A percentile compares a stretch with the other conserved stretches of the same genome.
Evolutionary conservation across 2,329 filamentous ascomycete genomes (phyloP).

Genomic region (Rugonectria rugulosa): DNA sequence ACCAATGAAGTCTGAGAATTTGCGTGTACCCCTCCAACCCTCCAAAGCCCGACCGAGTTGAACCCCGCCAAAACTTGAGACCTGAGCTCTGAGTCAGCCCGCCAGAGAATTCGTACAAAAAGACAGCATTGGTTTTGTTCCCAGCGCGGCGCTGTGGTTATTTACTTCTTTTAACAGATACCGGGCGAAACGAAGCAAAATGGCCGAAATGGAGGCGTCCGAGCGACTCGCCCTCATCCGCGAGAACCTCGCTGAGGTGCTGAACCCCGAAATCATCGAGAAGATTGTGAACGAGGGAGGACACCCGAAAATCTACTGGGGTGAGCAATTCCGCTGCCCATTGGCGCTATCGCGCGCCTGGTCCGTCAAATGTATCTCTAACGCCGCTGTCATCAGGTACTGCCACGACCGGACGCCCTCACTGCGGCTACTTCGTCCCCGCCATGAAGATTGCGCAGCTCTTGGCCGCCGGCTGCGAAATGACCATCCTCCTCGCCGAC

Average conservation of each 20-base stretch:
- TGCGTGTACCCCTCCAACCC: slow-evolving; percentile 14
- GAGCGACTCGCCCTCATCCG: slow-evolving; percentile 79
- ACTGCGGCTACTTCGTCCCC: slow-evolving; percentile 89
- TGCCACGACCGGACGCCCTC: slow-evolving; percentile 85
- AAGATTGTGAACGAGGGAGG: slow-evolving; percentile 74
- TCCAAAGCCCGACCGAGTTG: slow-evolving; percentile 6
- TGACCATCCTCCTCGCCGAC: slow-evolving; percentile 79
- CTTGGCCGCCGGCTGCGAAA: slow-evolving; percentile 82
- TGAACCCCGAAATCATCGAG: slow-evolving; percentile 86
- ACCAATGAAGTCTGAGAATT: neutral
- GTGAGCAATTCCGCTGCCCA: slow-evolving; percentile 45
- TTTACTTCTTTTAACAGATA: neutral
- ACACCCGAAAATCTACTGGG: slow-evolving; percentile 85
- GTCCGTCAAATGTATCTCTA: neutral
- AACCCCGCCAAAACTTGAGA: slow-evolving; percentile 20
- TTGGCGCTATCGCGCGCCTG: neutral
- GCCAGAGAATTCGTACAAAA: neutral
- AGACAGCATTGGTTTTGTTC: slow-evolving; percentile 7
- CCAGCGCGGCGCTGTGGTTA: neutral
- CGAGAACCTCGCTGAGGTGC: slow-evolving; percentile 80
- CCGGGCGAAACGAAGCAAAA: neutral
- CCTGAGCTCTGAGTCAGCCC: slow-evolving; percentile 21
- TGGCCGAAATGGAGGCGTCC: slow-evolving; percentile 13
- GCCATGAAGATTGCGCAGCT: slow-evolving; percentile 91
- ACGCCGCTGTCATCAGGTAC: slow-evolving; percentile 61